These are phyloP conservation scores for Dipsacomyces acuminosporus DNA, from an alignment of 371 early-diverging fungal genomes.

Conservation along the genomic window DNA sequence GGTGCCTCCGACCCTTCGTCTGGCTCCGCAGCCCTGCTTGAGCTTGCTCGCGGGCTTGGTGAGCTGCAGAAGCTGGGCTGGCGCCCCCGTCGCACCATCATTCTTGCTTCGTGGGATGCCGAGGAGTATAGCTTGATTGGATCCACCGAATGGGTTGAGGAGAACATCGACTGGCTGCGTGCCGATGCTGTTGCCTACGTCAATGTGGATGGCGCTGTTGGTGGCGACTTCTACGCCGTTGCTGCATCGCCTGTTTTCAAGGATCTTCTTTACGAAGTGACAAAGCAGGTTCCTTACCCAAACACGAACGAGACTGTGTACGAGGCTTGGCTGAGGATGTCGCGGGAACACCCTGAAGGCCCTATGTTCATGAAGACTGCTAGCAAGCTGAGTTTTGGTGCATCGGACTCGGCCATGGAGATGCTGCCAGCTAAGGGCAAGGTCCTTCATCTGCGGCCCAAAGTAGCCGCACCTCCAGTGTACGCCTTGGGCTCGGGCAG, in stretches of 20 bases:
- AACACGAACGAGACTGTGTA: slow-evolving; percentile 50
- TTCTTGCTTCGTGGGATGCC: slow-evolving; percentile 66
- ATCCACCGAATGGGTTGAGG: slow-evolving; percentile 69
- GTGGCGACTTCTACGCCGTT: slow-evolving; percentile 50
- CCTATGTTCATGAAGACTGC: too few species aligned
- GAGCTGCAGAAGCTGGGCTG: slow-evolving; percentile 56
- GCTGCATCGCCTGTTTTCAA: slow-evolving; percentile 53
- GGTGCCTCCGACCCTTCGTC: slow-evolving; percentile 66
- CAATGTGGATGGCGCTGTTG: slow-evolving; percentile 52
- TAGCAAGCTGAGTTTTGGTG: too few species aligned
- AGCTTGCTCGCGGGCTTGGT: slow-evolving; percentile 56
- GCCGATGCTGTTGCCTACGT: slow-evolving; percentile 54
- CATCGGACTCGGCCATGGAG: too few species aligned
- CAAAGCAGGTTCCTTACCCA: slow-evolving; percentile 52
- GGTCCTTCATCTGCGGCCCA: not conserved
- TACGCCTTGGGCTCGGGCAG: slow-evolving; percentile 50
- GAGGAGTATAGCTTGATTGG: slow-evolving; percentile 63
- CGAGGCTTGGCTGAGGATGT: slow-evolving; percentile 50
- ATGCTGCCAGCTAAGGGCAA: too few species aligned
- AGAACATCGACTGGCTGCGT: slow-evolving; percentile 53
- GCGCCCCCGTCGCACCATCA: slow-evolving; percentile 61
- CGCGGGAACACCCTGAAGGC: slow-evolving; percentile 1
- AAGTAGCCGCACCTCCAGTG: not conserved
- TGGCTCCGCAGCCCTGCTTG: slow-evolving; percentile 59
- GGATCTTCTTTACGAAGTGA: slow-evolving; percentile 51